Evolutionary conservation across 2,329 filamentous ascomycete genomes (phyloP).

Genomic region (Exserohilum turcica): DNA sequence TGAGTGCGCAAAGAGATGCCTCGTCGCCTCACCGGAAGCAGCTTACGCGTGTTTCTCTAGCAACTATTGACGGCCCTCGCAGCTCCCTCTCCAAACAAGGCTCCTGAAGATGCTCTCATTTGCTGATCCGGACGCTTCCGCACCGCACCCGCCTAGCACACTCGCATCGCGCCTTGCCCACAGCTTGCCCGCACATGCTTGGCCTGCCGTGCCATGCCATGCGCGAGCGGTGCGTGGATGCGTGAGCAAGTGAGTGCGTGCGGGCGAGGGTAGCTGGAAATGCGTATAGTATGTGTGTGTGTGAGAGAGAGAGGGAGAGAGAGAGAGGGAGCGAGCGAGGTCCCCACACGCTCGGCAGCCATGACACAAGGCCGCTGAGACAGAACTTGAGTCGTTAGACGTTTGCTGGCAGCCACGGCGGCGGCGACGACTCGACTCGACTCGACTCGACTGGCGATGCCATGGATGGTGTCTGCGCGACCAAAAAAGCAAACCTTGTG

Average conservation of each 20-base stretch:
- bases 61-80: neutral
- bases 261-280: too few species aligned
- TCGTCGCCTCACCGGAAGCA: slow-evolving; percentile 8
- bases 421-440: slow-evolving; percentile 18
- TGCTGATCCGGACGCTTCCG: slow-evolving; percentile 16
- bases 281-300: too few species aligned
- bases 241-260: too few species aligned
- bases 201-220: too few species aligned
- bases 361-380: slow-evolving; percentile 27
- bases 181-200: too few species aligned
- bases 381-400: slow-evolving; percentile 27
- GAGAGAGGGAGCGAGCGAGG: too few species aligned
- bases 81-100: neutral
- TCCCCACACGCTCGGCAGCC: neutral
- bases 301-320: too few species aligned
- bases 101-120: neutral
- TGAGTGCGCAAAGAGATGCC: neutral
- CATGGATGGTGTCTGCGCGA: neutral
- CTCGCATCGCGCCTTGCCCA: too few species aligned
- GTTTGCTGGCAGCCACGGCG: slow-evolving; percentile 29
- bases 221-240: neutral
- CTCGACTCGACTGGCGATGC: too few species aligned
- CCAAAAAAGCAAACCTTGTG: slow-evolving; percentile 10
- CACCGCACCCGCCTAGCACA: neutral
- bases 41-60: neutral